Conservation (phyloP, 768 basidiomycete species). For the Jaapia argillacea region DNA sequence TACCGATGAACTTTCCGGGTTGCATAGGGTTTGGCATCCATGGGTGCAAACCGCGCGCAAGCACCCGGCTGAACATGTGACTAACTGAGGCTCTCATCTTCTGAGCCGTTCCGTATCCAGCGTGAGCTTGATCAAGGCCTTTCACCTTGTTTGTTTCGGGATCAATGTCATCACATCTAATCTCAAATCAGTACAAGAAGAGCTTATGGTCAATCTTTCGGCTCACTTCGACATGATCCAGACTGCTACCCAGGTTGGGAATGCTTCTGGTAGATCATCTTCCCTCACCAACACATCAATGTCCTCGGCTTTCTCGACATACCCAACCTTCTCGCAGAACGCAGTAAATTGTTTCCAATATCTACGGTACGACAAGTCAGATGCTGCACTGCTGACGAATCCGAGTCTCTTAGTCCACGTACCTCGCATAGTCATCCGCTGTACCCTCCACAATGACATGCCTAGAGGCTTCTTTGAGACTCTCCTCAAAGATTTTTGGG, state of each 20-base stretch:
- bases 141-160: conserved; percentile 4
- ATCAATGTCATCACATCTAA: background rate
- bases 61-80: conserved; percentile 11
- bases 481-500: background rate
- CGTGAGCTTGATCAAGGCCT: background rate
- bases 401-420: background rate
- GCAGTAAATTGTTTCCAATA: background rate
- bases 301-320: background rate
- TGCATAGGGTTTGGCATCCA: conserved; percentile 8
- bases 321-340: background rate
- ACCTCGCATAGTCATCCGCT: background rate
- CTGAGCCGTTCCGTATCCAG: conserved; percentile 7
- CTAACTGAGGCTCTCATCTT: conserved; percentile 16
- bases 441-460: conserved; percentile 1
- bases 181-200: background rate
- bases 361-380: background rate
- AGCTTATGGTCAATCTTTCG: background rate
- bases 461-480: background rate
- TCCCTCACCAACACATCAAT: background rate
- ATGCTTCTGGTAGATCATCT: background rate
- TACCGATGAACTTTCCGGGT: conserved; percentile 7
- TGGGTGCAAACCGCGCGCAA: conserved; percentile 4
- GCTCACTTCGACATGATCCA: conserved; percentile 3
- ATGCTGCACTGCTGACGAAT: background rate
- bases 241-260: background rate